phyloP scores from a whole-genome alignment of 2,329 filamentous ascomycete species.

The Epichloe glyceriae region DNA sequence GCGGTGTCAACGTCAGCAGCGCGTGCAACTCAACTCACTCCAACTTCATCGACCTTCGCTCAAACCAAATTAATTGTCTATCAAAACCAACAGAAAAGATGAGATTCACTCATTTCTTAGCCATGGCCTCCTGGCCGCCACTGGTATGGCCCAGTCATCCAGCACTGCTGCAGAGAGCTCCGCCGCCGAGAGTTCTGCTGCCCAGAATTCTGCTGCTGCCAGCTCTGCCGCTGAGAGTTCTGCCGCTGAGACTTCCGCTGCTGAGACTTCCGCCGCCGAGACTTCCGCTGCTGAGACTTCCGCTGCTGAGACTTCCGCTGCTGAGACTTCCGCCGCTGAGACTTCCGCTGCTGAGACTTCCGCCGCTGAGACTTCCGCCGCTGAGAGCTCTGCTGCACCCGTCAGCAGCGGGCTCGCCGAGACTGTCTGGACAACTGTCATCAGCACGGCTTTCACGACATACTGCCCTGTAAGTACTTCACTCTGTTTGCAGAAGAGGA shows the following conservation, averaged over 20 bases:
- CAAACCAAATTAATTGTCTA: not conserved
- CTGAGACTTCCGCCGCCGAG: not conserved
- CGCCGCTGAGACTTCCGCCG: not conserved
- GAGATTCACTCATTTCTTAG: conserved; percentile 22
- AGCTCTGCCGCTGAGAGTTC: not conserved
- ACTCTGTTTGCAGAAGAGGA: no score
- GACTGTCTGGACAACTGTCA: conserved; percentile 22
- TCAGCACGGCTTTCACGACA: conserved; percentile 25
- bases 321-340: not conserved
- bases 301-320: not conserved
- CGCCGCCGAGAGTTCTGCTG: not conserved
- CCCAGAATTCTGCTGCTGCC: not conserved
- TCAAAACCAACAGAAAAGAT: conserved; percentile 15
- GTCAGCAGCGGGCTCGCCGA: not conserved
- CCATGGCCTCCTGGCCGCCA: conserved; percentile 5
- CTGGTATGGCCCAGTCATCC: conserved; percentile 1
- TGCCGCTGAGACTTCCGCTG: not conserved
- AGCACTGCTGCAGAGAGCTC: not conserved
- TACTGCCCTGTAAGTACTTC: conserved; percentile 28
- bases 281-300: not conserved
- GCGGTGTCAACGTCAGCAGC: not conserved
- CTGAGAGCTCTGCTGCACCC: not conserved
- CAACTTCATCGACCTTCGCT: conserved; percentile 10
- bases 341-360: not conserved
- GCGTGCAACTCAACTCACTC: not conserved